phyloP scores from a whole-genome alignment of 257 asterid species.

The Datura wrightii region DNA sequence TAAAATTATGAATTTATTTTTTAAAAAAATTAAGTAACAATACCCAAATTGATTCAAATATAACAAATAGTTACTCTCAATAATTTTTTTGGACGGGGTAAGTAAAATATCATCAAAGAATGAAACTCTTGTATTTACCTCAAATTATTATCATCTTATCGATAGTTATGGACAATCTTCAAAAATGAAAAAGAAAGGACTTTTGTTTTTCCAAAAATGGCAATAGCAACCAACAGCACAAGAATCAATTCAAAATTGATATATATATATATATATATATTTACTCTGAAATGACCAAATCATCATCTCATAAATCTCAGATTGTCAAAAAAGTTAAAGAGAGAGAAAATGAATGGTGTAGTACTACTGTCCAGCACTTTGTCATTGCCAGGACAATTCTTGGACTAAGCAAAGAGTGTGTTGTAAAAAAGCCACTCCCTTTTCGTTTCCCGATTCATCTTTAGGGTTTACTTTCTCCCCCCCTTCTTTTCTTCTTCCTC shows the following conservation, averaged over 20 bases:
- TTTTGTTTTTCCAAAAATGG: not conserved
- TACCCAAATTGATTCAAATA: not conserved
- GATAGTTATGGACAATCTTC: too few species aligned
- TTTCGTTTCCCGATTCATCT: constrained; percentile 26
- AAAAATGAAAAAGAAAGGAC: not conserved
- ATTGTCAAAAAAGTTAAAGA: not conserved
- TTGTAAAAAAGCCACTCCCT: not conserved
- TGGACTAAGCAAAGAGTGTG: constrained; percentile 30
- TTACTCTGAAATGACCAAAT: not conserved
- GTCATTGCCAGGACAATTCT: constrained; percentile 24
- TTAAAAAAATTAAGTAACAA: too few species aligned
- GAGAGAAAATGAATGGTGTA: not conserved
- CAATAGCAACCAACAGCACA: not conserved
- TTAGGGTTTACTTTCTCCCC: constrained; percentile 29
- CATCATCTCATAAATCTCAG: constrained; percentile 23
- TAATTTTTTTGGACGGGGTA: too few species aligned
- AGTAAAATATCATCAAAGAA: too few species aligned
- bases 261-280: not conserved
- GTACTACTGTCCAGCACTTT: constrained; percentile 10
- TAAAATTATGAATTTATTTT: too few species aligned
- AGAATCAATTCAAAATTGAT: not conserved
- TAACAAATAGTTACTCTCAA: too few species aligned
- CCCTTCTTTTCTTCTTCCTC: not conserved
- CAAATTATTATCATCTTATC: too few species aligned
- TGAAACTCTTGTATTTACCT: too few species aligned